phyloP scores from a whole-genome alignment of 345 rosid genomes.

The Murraya paniculata region DNA sequence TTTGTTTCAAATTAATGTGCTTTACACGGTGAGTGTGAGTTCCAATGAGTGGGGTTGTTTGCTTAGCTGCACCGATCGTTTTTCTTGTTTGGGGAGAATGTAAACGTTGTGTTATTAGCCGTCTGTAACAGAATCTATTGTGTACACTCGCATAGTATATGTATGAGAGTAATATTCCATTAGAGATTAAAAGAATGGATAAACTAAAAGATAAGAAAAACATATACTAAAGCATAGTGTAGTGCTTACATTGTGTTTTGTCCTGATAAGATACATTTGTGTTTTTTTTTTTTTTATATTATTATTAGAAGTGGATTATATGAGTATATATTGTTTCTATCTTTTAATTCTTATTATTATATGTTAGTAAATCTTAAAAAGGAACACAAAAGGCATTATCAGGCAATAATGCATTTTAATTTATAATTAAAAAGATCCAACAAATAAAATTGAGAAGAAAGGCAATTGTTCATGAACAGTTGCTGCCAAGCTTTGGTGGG shows the following conservation, averaged over 20 bases:
- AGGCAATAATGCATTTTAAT: too few relatives aligned
- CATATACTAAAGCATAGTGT: too few relatives aligned
- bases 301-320: too few relatives aligned
- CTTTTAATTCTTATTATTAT: too few relatives aligned
- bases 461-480: background rate
- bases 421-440: background rate
- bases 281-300: too few relatives aligned
- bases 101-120: background rate
- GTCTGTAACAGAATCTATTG: background rate
- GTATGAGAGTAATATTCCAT: too few relatives aligned
- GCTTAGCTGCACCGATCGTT: background rate
- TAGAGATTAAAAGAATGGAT: too few relatives aligned
- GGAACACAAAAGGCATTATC: too few relatives aligned
- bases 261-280: too few relatives aligned
- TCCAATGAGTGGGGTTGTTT: background rate
- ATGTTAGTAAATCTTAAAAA: too few relatives aligned
- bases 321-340: background rate
- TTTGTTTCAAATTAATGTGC: background rate
- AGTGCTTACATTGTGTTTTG: accelerated
- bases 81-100: background rate
- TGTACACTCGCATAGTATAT: background rate
- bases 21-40: background rate
- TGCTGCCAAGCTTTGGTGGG: background rate
- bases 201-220: too few relatives aligned
- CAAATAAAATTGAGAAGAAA: background rate